Evolutionary conservation across 352 stramenopile species (phyloP).

Genomic region (Globisporangium radiosum): DNA sequence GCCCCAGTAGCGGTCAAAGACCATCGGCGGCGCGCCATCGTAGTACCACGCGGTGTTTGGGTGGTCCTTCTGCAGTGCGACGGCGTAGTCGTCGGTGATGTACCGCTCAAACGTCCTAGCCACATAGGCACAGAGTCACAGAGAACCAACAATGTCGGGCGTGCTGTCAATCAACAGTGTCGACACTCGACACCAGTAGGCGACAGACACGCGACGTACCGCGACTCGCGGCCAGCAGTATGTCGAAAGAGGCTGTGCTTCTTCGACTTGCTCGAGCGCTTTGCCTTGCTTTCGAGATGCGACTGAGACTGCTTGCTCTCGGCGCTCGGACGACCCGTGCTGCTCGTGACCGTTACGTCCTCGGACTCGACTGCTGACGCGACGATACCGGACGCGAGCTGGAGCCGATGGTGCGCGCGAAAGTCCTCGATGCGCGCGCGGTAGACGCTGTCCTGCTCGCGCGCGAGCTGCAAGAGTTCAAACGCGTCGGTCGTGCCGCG

Average conservation of each 20-base stretch:
- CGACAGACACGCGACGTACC: constrained; percentile 20
- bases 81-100: constrained; percentile 51
- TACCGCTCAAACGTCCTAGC: constrained; percentile 63
- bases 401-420: constrained; percentile 72
- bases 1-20: constrained; percentile 62
- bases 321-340: constrained; percentile 25
- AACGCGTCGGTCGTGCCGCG: constrained; percentile 36
- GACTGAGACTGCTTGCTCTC: constrained; percentile 17
- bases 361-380: constrained; percentile 55
- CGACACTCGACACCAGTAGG: background rate
- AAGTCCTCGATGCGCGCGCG: constrained; percentile 77
- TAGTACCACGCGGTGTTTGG: constrained; percentile 57
- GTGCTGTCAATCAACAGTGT: too few species aligned
- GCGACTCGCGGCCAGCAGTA: constrained; percentile 33
- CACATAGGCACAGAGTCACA: constrained; percentile 5
- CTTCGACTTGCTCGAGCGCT: constrained; percentile 50
- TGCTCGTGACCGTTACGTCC: constrained; percentile 18
- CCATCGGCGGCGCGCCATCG: constrained; percentile 23
- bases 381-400: constrained; percentile 72
- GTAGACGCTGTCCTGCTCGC: constrained; percentile 62
- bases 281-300: constrained; percentile 34
- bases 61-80: constrained; percentile 49
- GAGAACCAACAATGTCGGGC: background rate
- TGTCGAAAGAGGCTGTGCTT: constrained; percentile 59
- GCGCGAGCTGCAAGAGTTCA: constrained; percentile 41